Base-by-base conservation (phyloP, 2,329 filamentous ascomycete species). In the Amylocarpus encephaloides region DNA sequence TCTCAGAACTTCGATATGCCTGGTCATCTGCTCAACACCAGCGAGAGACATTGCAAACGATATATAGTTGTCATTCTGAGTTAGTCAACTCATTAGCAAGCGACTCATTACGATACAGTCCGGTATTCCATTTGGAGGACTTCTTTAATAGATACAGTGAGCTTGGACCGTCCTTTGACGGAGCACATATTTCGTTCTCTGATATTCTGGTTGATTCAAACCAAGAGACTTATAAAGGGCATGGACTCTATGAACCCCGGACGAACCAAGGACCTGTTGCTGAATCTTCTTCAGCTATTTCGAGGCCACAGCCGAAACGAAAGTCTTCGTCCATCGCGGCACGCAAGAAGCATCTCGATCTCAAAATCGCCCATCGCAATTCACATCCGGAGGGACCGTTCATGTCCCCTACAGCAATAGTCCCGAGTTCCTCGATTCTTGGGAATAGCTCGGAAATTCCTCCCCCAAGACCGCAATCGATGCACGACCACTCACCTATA, bases 1-100 rank as follows among this genome's bases (percentile, higher is more conserved):
- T 94, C 22, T 79, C 78, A 49, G 87, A 91, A 67, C 70, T 93
- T 38, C 78, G 85, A 2, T 85, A 83, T 59, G 76, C 81, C 0
- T 93, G 88, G 87, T 80, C 85, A 0, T 85, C 83, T 22, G 80
- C 89, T 1, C 85, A 91, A 58, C 86, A 92, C 61, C 88, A 94
- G 61, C 78, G 83, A 3, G 85, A 91, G 56, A 87, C 86, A 2
- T 71, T 95, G 5, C 86, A 91, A 66, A 79, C 76, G 7, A 85
- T 94, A 10, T 91, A 86, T 64, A 79, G 78, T 22, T 86, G 84
- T n/a, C 89, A 95, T 62, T 76, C 80, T 0, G 86, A 91, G 65
- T 74, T 94, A n/a, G 83, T 91, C 47, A 86, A 87, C 63, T 82
- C 79, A 3, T 67, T 89, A 16, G 76, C 80, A 1, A 82, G 76